Base-by-base conservation (phyloP, 495 filamentous ascomycete species). In the Talaromyces wortmannii region DNA sequence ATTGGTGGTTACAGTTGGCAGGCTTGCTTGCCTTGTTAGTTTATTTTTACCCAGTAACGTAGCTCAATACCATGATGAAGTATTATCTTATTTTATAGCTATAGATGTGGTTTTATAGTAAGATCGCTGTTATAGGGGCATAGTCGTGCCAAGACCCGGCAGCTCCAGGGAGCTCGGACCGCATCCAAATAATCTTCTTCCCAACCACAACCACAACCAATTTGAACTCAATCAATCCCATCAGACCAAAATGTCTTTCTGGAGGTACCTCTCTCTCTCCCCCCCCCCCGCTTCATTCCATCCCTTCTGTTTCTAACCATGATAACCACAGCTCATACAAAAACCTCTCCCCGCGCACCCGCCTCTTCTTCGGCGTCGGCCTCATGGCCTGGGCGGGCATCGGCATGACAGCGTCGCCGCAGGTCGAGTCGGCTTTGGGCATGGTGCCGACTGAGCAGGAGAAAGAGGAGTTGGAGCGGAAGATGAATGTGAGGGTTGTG, bases 381-480 rank as follows among this genome's bases (percentile, higher is more conserved):
- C 66, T 87, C 40, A 83, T 90, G 65, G 79, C 76, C 31, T 90
- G 84, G 72, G 83, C 83, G 0, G 67, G 65, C n/a, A 65, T 83
- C 33, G 85, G 82, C 11, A 70, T 89, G 13, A 74, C 74, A 58
- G 62, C 80, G 4, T 75, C 79, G n/a, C 77, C 86, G 40, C 73
- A 75, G 50, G 81, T 83, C 2, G 87, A 89, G 66, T 70, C 76
- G 57, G 78, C 75, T 11, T 70, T 89, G 54, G 83, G 83, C 3
- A 74, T 88, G 61, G 74, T 77, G 45, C 71, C 87, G n/a, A 81
- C 73, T 12, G 75, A 83, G 62, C 65, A 83, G 57, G 82, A 89
- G 60, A 79, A 77, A 59, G 72, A 81, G 61, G 76, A 75, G 43
- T 60, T 89, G 65, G 64, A 78, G 58, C 63, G 58, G 65, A 73